Conservation (phyloP, 306 rosid genomes). For the Ammopiptanthus mongolicus region DNA sequence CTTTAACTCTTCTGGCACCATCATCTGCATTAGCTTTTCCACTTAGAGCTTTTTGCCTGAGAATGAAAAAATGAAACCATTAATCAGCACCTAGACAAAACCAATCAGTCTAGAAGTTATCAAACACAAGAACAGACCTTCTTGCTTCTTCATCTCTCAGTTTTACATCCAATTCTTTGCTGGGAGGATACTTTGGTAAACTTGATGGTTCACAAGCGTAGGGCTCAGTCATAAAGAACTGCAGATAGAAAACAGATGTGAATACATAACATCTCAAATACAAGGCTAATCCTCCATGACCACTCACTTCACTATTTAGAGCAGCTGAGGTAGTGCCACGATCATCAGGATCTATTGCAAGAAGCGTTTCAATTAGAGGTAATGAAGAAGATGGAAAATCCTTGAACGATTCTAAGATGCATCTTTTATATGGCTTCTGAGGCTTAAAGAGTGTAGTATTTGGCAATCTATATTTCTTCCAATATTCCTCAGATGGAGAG, state of each 20-base stretch:
- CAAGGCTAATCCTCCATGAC: not conserved
- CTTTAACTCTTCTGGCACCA: slow-evolving; percentile 54
- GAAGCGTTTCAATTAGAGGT: slow-evolving; percentile 73
- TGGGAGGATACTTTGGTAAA: slow-evolving; percentile 81
- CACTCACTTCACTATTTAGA: slow-evolving; percentile 68
- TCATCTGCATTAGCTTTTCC: slow-evolving; percentile 59
- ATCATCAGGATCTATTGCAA: slow-evolving; percentile 61
- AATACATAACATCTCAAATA: slow-evolving; percentile 8
- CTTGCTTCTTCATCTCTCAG: slow-evolving; percentile 80
- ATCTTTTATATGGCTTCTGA: slow-evolving; percentile 72
- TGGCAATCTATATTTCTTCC: slow-evolving; percentile 84
- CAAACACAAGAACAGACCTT: slow-evolving; percentile 45
- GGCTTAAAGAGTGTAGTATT: slow-evolving; percentile 93
- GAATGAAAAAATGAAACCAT: slow-evolving; percentile 16
- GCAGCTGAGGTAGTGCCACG: slow-evolving; percentile 62
- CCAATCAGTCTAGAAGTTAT: not conserved
- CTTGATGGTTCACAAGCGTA: slow-evolving; percentile 74
- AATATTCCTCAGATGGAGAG: slow-evolving; percentile 82
- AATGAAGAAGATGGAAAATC: slow-evolving; percentile 72
- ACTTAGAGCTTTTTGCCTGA: slow-evolving; percentile 59
- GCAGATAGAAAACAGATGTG: slow-evolving; percentile 30
- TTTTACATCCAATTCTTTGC: slow-evolving; percentile 82
- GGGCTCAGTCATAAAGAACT: slow-evolving; percentile 77
- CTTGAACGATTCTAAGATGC: slow-evolving; percentile 55
- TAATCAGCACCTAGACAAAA: slow-evolving; percentile 13